Percentiles rank a stretch among this genome's conserved stretches.
phyloP scores from a whole-genome alignment of 1,284 basidiomycete species.

The Leccinum solheimii region DNA sequence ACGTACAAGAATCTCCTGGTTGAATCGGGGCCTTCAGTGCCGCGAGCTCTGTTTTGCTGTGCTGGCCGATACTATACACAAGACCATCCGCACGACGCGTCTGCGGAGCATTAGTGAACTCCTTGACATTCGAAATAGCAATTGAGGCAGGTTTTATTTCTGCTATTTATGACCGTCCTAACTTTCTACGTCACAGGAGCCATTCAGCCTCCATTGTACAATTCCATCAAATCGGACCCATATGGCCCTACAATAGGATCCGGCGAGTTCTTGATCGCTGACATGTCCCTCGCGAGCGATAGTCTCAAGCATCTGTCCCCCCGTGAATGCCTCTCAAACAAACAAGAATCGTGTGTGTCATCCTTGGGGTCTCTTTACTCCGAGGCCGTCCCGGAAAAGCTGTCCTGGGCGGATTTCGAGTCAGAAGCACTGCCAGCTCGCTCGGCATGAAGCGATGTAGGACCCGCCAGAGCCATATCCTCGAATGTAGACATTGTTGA shows the following conservation, averaged over 20 bases:
- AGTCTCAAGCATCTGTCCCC: slow-evolving; percentile 10
- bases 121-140: slow-evolving; percentile 29
- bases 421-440: slow-evolving; percentile 14
- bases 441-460: too few species aligned
- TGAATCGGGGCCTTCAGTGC: too few species aligned
- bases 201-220: slow-evolving; percentile 36
- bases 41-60: too few species aligned
- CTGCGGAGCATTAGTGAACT: slow-evolving; percentile 24
- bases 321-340: slow-evolving; percentile 20
- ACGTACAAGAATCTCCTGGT: slow-evolving; percentile 30
- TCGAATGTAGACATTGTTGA: too few species aligned
- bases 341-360: not conserved
- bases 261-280: slow-evolving; percentile 25
- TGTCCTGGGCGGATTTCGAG: slow-evolving; percentile 18
- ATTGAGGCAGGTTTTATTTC: slow-evolving; percentile 35
- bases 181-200: slow-evolving; percentile 32
- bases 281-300: slow-evolving; percentile 1
- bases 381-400: slow-evolving; percentile 26
- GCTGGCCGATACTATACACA: slow-evolving; percentile 14
- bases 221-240: slow-evolving; percentile 33
- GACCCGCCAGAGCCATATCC: too few species aligned
- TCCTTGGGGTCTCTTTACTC: slow-evolving; percentile 19
- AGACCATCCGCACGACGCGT: slow-evolving; percentile 33
- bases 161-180: slow-evolving; percentile 30
- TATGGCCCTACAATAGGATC: slow-evolving; percentile 28